phyloP scores from a whole-genome alignment of 306 rosid genomes.

The Malus sylvestris region DNA sequence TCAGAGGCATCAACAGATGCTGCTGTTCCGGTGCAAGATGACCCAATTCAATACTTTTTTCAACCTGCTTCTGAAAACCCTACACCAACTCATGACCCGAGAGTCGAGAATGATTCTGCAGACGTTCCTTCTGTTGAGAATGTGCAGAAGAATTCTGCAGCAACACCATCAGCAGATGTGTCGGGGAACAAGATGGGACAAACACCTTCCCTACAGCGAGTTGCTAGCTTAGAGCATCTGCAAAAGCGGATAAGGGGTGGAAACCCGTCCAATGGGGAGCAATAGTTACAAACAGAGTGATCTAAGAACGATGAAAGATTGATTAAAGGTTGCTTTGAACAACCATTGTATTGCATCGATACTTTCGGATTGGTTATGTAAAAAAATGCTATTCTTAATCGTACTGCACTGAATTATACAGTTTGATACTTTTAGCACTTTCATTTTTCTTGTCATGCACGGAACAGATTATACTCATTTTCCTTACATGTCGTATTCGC shows the following conservation, averaged over 20 bases:
- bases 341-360: constrained; percentile 12
- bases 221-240: constrained; percentile 92
- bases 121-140: constrained; percentile 44
- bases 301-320: constrained; percentile 11
- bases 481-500: not conserved
- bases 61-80: constrained; percentile 34
- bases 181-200: constrained; percentile 46
- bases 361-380: constrained; percentile 12
- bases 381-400: not conserved
- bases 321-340: not conserved
- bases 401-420: not conserved
- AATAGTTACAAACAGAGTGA: constrained; percentile 19
- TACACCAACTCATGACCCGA: constrained; percentile 31
- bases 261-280: constrained; percentile 41
- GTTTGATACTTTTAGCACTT: not conserved
- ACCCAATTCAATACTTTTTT: constrained; percentile 38
- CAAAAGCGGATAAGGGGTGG: constrained; percentile 69
- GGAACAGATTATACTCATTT: not conserved
- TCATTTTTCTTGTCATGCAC: not conserved
- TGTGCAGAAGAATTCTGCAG: constrained; percentile 35
- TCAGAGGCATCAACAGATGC: constrained; percentile 73
- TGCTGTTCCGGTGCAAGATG: constrained; percentile 59
- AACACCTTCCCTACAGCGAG: constrained; percentile 60
- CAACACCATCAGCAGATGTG: constrained; percentile 18
- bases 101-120: constrained; percentile 32